These are phyloP conservation scores for Tuber microsphaerosporum DNA, from an alignment of 495 filamentous ascomycete genomes.

Conservation along the genomic window DNA sequence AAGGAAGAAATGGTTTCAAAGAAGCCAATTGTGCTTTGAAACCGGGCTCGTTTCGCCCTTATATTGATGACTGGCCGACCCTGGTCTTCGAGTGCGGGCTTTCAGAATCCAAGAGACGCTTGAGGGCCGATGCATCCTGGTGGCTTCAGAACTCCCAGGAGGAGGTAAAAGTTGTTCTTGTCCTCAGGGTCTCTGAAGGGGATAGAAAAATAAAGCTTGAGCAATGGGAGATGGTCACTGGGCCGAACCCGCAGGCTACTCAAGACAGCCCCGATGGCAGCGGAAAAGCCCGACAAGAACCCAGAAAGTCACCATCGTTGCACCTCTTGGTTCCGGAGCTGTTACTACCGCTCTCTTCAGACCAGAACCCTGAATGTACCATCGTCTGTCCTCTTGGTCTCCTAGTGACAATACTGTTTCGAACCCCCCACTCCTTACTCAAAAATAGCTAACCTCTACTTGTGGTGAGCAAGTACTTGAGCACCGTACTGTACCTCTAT, in stretches of 20 bases:
- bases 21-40: constrained; percentile 6
- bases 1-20: constrained; percentile 5
- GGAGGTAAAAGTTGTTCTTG: constrained; percentile 5
- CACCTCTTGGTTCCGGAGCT: neutral
- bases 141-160: constrained; percentile 10
- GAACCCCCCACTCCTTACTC: too few species aligned
- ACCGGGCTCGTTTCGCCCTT: neutral
- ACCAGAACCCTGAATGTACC: too few species aligned
- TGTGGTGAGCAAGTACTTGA: too few species aligned
- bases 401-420: too few species aligned
- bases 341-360: too few species aligned
- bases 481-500: too few species aligned
- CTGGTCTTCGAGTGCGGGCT: constrained; percentile 12
- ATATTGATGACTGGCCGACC: constrained; percentile 3
- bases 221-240: neutral
- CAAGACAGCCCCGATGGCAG: neutral
- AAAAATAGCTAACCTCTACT: too few species aligned
- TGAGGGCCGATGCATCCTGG: constrained; percentile 7
- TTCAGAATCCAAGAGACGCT: neutral
- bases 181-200: neutral
- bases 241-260: neutral
- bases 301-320: neutral
- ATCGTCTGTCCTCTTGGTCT: too few species aligned
- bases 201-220: constrained; percentile 3
- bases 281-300: neutral